phyloP scores from a whole-genome alignment of 1,284 basidiomycete genomes.

The Erythrobasidium hasegawianum region DNA sequence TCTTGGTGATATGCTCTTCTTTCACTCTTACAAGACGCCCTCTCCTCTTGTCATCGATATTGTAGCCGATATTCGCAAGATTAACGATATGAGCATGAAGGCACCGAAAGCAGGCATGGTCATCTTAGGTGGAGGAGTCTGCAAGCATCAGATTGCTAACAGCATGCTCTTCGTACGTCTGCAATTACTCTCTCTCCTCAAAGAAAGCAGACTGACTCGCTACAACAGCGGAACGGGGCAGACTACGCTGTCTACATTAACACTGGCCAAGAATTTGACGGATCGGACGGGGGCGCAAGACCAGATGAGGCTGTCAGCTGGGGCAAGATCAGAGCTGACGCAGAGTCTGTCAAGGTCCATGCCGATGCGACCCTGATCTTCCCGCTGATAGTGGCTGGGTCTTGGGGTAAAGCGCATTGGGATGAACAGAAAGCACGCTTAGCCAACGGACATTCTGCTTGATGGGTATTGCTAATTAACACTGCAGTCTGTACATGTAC shows the following conservation, averaged over 20 bases:
- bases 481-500: no score
- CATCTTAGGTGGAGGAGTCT: conserved; percentile 94
- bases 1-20: conserved; percentile 98
- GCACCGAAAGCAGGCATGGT: conserved; percentile 97
- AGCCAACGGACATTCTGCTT: background rate
- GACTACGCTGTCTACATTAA: conserved; percentile 98
- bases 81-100: conserved; percentile 86
- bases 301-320: conserved; percentile 99
- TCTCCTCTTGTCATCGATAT: conserved; percentile 83
- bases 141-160: conserved; percentile 99
- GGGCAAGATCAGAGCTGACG: conserved; percentile 92
- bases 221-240: conserved; percentile 84
- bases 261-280: conserved; percentile 98
- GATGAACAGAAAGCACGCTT: conserved; percentile 37
- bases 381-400: conserved; percentile 80
- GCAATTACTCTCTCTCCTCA: conserved; percentile 1
- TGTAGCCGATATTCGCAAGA: conserved; percentile 82
- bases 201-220: conserved; percentile 1
- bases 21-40: conserved; percentile 84
- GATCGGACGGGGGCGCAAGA: conserved; percentile 92
- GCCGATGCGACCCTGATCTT: conserved; percentile 86
- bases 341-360: conserved; percentile 86
- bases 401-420: conserved; percentile 64
- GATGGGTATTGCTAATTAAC: no score
- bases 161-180: conserved; percentile 89